A percentile compares a stretch with the other conserved stretches of the same genome.
Evolutionary conservation across 495 filamentous ascomycete species (phyloP).

Genomic region (Terfezia claveryi): DNA sequence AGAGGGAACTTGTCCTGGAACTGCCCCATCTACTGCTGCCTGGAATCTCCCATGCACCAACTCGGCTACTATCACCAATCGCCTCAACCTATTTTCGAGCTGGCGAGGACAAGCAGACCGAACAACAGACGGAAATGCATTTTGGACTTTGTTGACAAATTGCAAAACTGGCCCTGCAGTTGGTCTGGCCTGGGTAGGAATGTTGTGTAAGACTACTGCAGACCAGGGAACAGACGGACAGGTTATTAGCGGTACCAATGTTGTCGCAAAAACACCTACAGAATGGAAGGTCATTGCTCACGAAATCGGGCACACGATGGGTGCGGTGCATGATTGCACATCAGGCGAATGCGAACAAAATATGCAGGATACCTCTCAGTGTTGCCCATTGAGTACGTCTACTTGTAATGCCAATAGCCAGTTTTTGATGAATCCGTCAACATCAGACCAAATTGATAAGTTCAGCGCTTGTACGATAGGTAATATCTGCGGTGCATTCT

Average conservation of each 20-base stretch:
- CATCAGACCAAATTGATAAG: slow-evolving; percentile 40
- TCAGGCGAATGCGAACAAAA: slow-evolving; percentile 38
- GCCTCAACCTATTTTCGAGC: slow-evolving; percentile 66
- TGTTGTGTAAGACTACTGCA: slow-evolving; percentile 49
- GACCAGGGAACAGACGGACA: slow-evolving; percentile 7
- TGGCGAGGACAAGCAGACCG: slow-evolving; percentile 47
- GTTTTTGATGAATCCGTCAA: slow-evolving; percentile 94
- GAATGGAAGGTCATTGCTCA: slow-evolving; percentile 98
- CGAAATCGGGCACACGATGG: slow-evolving; percentile 86
- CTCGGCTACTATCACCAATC: slow-evolving; percentile 45
- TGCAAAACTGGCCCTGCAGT: slow-evolving; percentile 75
- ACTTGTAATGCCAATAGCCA: slow-evolving; percentile 52
- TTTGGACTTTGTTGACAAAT: slow-evolving; percentile 79
- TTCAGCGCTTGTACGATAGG: slow-evolving; percentile 83
- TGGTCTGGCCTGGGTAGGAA: slow-evolving; percentile 81
- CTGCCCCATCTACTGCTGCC: slow-evolving; percentile 36
- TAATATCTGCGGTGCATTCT: slow-evolving; percentile 85
- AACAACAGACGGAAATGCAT: slow-evolving; percentile 53
- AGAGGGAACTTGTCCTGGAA: slow-evolving; percentile 42
- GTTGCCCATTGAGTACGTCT: slow-evolving; percentile 52
- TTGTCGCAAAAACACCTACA: slow-evolving; percentile 60
- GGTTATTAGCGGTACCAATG: slow-evolving; percentile 54
- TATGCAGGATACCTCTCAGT: slow-evolving; percentile 48
- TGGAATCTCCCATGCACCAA: slow-evolving; percentile 62
- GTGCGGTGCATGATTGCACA: slow-evolving; percentile 85